Base-by-base conservation (phyloP, 2,329 filamentous ascomycete species). In the Bipolaris cookei region DNA sequence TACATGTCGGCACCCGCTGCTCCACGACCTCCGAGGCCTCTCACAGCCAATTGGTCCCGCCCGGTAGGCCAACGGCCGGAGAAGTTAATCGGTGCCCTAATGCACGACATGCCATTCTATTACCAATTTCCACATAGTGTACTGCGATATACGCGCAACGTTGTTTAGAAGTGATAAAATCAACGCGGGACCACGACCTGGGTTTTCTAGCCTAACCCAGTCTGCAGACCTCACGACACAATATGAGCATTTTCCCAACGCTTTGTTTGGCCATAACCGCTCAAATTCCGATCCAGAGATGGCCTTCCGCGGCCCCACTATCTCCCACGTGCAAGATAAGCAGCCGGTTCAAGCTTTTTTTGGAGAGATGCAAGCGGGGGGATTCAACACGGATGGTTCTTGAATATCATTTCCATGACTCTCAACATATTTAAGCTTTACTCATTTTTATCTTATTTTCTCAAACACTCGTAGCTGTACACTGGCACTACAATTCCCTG, bases 51-150 rank as follows among this genome's bases (percentile, higher is more conserved):
- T 28, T 28, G 3, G 25, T 28, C 25, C 25, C 25, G 10, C 25
- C 25, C 25, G 4, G 8, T 28, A 28, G 8, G 3, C 8, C 25
- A 28, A 10, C 25, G 8, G 25, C 25, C 25, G 25, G 8, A 28
- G 25, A 10, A 28, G 7, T 28, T 3, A 8, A 28, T 28, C 25
- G 25, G 7, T 28, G 25, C 25, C 25, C 25, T 28, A 28, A 28
- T 28, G 25, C 25, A 28, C 25, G 25, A 28, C 25, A 28, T 10
- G 25, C 25, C 25, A 6, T 37, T 8, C 30, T 20, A n/a, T 16
- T 37, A 7, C 51, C 21, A 6, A 10, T 35, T 49, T 14, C 43
- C 13, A 41, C 20, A 21, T 55, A 50, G 55, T 51, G 55, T 58
- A 41, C 51, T 55, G 3, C 34, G n/a, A 20, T 5, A 4, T 58